Base-by-base conservation (phyloP, 257 asterid species). In the Solanum commersonii region DNA sequence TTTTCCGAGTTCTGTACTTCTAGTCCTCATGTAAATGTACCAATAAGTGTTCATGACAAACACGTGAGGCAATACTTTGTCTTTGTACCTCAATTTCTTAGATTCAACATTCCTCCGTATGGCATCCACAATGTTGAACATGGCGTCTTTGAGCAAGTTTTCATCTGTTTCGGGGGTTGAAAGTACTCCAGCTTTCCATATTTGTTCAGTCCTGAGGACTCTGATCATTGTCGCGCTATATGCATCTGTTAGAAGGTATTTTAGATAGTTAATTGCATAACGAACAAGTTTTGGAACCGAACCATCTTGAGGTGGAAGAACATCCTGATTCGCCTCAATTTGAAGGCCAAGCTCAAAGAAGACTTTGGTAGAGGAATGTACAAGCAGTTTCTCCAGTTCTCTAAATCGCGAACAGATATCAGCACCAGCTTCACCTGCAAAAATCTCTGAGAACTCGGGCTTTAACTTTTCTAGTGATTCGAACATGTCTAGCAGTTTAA, bases 401-500 rank as follows among this genome's bases (percentile, higher is more conserved):
- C 98, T 87, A 29, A 90, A 95, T 20, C 98, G 89, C 16, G 91
- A 85, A 85, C 95, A 91, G 79, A 96, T 92, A 60, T 92, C 98
- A 11, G 89, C 91, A 4, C 95, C 96, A 2, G 98, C 79, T 89
- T 93, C 95, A 2, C 95, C 98, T 1, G 92, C 91, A 34, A 96
- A 96, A 52, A 93, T 90, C 14, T 89, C 86, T 1, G 88, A 46
- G 89, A 95, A 93, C 2, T 92, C 88, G 1, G 94, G 92, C 67
- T 93, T 94, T 31, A 96, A 93, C 22, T 83, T 92, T 40, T 94
- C 95, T 12, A 96, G 87, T 0, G 96, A 93, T 4, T 90, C 93
- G 31, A 93, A 93, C 98, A 94, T 95, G 89, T 96, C 98, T n/a
- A 96, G 76, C 12, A 96, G 98, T 92, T 94, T 96, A 92, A 96